A percentile compares a stretch with the other conserved stretches of the same genome.
These are phyloP conservation scores for Cicer yamashitae DNA, from an alignment of 306 rosid genomes.

Conservation along the genomic window DNA sequence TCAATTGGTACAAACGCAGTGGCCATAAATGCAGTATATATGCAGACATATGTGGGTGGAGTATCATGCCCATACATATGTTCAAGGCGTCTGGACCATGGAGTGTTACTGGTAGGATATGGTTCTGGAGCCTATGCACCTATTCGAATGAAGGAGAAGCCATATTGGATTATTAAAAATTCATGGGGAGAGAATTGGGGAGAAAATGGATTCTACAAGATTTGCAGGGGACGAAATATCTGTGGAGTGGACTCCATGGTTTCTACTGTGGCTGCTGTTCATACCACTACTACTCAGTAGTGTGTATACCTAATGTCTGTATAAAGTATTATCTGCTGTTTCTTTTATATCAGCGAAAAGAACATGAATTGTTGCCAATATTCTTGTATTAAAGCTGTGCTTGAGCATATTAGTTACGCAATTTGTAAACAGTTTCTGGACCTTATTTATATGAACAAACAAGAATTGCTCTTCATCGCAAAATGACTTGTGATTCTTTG, in stretches of 20 bases:
- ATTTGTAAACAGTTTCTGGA: not conserved
- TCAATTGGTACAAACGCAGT: slow-evolving; percentile 57
- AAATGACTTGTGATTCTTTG: not conserved
- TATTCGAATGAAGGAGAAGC: slow-evolving; percentile 82
- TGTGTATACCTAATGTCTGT: not conserved
- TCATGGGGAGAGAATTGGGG: slow-evolving; percentile 98
- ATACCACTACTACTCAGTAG: slow-evolving; percentile 42
- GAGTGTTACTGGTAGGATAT: slow-evolving; percentile 85
- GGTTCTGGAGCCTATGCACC: slow-evolving; percentile 81
- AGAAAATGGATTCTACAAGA: slow-evolving; percentile 88
- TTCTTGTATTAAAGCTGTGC: not conserved
- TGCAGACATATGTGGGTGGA: slow-evolving; percentile 93
- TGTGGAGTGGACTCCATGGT: slow-evolving; percentile 77
- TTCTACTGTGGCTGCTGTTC: slow-evolving; percentile 51
- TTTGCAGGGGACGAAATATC: slow-evolving; percentile 79
- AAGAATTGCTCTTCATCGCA: not conserved
- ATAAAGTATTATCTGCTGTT: not conserved
- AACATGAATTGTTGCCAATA: slow-evolving; percentile 1
- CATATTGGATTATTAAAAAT: slow-evolving; percentile 91
- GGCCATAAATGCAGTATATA: slow-evolving; percentile 92
- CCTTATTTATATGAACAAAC: slow-evolving; percentile 12
- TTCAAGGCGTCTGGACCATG: slow-evolving; percentile 76
- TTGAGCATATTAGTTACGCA: not conserved
- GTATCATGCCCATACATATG: slow-evolving; percentile 96
- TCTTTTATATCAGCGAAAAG: not conserved